These are phyloP conservation scores for Apiospora aurea DNA, from an alignment of 2,329 filamentous ascomycete species.

Conservation along the genomic window DNA sequence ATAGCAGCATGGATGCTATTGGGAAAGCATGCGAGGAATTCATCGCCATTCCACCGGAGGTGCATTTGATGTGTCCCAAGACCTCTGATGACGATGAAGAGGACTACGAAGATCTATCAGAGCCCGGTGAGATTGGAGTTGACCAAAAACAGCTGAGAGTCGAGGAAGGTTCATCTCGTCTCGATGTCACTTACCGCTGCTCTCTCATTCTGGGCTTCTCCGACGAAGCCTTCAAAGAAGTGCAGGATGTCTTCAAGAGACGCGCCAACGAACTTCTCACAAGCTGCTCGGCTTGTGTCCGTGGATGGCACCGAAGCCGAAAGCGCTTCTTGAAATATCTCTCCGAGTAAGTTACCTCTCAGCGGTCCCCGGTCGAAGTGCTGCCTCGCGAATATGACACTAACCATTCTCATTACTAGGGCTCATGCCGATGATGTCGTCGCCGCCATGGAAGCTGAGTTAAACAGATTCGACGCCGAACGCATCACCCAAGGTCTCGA, in stretches of 20 bases:
- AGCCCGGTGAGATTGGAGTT: constrained; percentile 53
- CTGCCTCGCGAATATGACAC: not conserved
- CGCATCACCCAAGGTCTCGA: constrained; percentile 67
- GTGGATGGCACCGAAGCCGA: constrained; percentile 76
- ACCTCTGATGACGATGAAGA: constrained; percentile 67
- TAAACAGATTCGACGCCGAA: constrained; percentile 66
- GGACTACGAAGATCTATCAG: constrained; percentile 65
- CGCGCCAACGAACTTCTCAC: constrained; percentile 66
- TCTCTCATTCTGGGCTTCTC: constrained; percentile 74
- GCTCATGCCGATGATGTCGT: constrained; percentile 57
- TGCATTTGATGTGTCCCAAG: constrained; percentile 74
- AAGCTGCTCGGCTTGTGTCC: constrained; percentile 73
- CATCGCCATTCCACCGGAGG: constrained; percentile 48
- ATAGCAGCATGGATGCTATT: constrained; percentile 17
- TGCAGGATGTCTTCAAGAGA: constrained; percentile 65
- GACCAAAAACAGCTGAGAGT: constrained; percentile 62
- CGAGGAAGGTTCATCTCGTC: constrained; percentile 60
- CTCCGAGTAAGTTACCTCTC: constrained; percentile 56
- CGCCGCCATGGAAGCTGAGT: constrained; percentile 59
- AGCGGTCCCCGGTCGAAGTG: not conserved
- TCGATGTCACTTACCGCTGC: constrained; percentile 70
- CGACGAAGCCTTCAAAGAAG: constrained; percentile 63
- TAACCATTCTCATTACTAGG: constrained; percentile 28
- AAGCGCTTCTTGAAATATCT: constrained; percentile 68
- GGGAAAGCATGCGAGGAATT: constrained; percentile 26